A percentile compares a stretch with the other conserved stretches of the same genome.
Conservation (phyloP, 2,329 filamentous ascomycete genomes). For the Penicillium hesseltinei region DNA sequence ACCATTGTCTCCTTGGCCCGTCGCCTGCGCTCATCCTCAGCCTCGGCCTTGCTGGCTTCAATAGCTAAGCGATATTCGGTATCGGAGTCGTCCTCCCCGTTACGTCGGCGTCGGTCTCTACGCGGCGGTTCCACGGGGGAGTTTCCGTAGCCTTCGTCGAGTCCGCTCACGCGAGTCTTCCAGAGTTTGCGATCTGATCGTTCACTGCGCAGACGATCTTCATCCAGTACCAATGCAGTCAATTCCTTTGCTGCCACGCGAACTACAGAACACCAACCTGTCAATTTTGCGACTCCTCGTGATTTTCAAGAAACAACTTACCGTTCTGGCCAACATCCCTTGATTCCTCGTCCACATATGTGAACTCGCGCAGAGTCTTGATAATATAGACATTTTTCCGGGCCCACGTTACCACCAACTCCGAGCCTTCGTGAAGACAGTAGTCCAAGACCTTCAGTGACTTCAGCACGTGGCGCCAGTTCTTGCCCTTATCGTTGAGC, state of each 20-base stretch:
- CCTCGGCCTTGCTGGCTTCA: constrained; percentile 91
- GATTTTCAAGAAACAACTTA: constrained; percentile 46
- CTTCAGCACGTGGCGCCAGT: constrained; percentile 97
- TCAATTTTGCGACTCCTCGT: neutral
- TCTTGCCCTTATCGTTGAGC: constrained; percentile 98
- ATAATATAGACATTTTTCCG: constrained; percentile 98
- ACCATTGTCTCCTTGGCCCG: constrained; percentile 54
- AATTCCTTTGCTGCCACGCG: constrained; percentile 95
- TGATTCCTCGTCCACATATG: constrained; percentile 93
- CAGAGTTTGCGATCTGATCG: constrained; percentile 88
- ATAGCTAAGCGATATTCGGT: constrained; percentile 86
- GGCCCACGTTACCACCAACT: constrained; percentile 95
- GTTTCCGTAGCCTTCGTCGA: constrained; percentile 68
- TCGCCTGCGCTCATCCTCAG: constrained; percentile 83
- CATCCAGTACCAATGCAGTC: constrained; percentile 85
- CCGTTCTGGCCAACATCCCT: constrained; percentile 95
- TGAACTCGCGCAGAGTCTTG: constrained; percentile 95
- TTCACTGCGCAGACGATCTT: constrained; percentile 86
- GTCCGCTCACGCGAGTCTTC: constrained; percentile 93
- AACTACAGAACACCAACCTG: constrained; percentile 54
- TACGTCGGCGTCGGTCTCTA: constrained; percentile 49
- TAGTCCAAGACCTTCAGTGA: constrained; percentile 97
- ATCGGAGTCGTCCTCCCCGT: constrained; percentile 72
- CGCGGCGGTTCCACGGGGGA: constrained; percentile 44
- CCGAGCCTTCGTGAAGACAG: constrained; percentile 94